Conservation (phyloP, 306 rosid species). For the Vachellia pachyceras region DNA sequence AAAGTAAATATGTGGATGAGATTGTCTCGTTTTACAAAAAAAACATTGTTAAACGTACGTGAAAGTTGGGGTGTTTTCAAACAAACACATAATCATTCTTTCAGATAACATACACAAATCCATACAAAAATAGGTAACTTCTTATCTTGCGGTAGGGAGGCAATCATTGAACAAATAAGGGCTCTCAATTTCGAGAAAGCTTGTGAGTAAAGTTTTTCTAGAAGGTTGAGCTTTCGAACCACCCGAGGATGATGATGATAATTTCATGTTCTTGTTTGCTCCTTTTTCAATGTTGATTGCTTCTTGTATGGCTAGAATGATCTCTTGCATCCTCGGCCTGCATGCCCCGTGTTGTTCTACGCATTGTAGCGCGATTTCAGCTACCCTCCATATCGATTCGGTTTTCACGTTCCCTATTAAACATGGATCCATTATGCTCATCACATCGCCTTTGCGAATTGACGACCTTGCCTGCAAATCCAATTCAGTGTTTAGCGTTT, state of each 20-base stretch:
- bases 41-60: too few relatives aligned
- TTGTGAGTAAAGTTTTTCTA: constrained; percentile 86
- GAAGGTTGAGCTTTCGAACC: constrained; percentile 70
- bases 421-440: constrained; percentile 75
- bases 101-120: constrained; percentile 30
- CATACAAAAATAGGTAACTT: neutral
- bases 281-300: constrained; percentile 79
- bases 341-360: constrained; percentile 80
- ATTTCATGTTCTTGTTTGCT: constrained; percentile 48
- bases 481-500: constrained; percentile 24
- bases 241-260: constrained; percentile 55
- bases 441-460: constrained; percentile 79
- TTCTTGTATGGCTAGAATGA: constrained; percentile 86
- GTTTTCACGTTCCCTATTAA: constrained; percentile 67
- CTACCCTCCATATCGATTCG: constrained; percentile 90
- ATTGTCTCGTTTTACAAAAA: too few relatives aligned
- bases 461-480: constrained; percentile 76
- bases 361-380: constrained; percentile 87
- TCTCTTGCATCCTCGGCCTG: constrained; percentile 98
- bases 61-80: too few relatives aligned
- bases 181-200: constrained; percentile 91
- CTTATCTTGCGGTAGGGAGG: constrained; percentile 83
- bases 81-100: neutral
- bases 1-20: too few relatives aligned
- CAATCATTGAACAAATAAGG: constrained; percentile 70